Conservation (phyloP, 2,329 filamentous ascomycete genomes). For the Fusarium caatingaense region DNA sequence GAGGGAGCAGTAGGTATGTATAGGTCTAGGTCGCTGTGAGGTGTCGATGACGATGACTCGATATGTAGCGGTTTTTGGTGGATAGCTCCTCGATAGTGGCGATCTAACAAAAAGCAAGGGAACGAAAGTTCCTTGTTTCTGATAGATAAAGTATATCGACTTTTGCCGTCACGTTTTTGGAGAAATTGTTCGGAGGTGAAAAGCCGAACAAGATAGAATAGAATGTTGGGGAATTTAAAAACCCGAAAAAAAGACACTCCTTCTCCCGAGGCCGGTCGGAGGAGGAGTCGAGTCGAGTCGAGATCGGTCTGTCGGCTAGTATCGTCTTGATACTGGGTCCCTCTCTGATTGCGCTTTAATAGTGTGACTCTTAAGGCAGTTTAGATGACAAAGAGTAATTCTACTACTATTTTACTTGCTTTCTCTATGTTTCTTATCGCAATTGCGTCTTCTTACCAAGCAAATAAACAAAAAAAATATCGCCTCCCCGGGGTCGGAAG, state of each 20-base stretch:
- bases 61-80: constrained; percentile 22
- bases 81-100: constrained; percentile 33
- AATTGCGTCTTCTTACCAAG: constrained; percentile 13
- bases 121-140: constrained; percentile 10
- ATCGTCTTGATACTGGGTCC: constrained; percentile 36
- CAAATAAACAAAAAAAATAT: constrained; percentile 14
- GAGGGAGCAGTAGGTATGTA: not conserved
- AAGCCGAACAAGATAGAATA: constrained; percentile 5
- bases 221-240: constrained; percentile 11
- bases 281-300: constrained; percentile 11
- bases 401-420: not conserved
- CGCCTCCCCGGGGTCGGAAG: constrained; percentile 41
- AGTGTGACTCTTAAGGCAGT: constrained; percentile 1
- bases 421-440: not conserved
- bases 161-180: constrained; percentile 8
- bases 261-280: constrained; percentile 39
- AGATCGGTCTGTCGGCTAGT: constrained; percentile 43
- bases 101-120: constrained; percentile 9
- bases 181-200: constrained; percentile 7
- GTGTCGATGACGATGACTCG: constrained; percentile 46
- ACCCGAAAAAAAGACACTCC: constrained; percentile 12
- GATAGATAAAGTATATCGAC: not conserved
- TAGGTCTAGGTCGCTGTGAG: constrained; percentile 3
- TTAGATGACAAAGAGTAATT: not conserved
- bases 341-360: constrained; percentile 7